Percentiles rank a stretch among this genome's conserved stretches.
phyloP scores from a whole-genome alignment of 2,329 filamentous ascomycete species.

The Fusarium graminum region DNA sequence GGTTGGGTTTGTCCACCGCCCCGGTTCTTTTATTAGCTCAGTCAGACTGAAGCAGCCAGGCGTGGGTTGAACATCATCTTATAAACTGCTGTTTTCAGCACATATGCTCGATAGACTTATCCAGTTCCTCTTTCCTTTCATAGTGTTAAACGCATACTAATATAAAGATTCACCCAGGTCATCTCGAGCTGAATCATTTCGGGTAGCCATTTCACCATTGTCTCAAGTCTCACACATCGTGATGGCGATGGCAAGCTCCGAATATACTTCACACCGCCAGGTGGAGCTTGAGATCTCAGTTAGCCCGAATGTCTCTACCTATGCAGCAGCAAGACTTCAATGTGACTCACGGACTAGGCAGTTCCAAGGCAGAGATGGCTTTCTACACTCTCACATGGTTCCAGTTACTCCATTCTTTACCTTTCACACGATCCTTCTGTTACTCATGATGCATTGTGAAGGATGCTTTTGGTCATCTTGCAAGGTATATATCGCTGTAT shows the following conservation, averaged over 20 bases:
- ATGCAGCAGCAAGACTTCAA: neutral
- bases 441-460: neutral
- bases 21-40: slow-evolving; percentile 49
- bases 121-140: neutral
- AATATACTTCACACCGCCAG: slow-evolving; percentile 25
- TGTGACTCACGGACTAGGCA: neutral
- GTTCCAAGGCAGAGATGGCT: neutral
- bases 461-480: neutral
- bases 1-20: slow-evolving; percentile 46
- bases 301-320: slow-evolving; percentile 10
- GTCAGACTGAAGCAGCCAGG: slow-evolving; percentile 24
- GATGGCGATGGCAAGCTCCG: slow-evolving; percentile 10
- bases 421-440: neutral
- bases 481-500: neutral
- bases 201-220: neutral
- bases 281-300: slow-evolving; percentile 20
- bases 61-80: slow-evolving; percentile 31
- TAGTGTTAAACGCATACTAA: neutral
- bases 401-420: neutral
- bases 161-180: neutral
- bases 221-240: slow-evolving; percentile 16
- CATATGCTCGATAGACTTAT: slow-evolving; percentile 19
- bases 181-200: neutral
- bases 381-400: neutral
- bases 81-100: slow-evolving; percentile 30